Conservation (phyloP, 1,284 basidiomycete genomes). For the Sanguinoderma infundibulare region DNA sequence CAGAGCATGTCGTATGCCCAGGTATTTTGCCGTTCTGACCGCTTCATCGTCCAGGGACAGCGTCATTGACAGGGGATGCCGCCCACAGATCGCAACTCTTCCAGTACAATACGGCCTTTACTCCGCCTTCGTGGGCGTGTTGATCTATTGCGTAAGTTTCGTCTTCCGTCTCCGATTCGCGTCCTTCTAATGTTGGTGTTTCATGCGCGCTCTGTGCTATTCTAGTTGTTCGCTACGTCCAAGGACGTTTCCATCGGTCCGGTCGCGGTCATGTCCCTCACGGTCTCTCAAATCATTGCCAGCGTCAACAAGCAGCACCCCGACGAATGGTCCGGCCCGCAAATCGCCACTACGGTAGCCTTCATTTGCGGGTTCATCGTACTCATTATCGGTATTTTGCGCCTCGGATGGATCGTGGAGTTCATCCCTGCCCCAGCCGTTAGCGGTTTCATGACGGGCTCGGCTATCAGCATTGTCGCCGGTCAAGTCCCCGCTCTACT, state of each 20-base stretch:
- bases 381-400: conserved; percentile 90
- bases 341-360: conserved; percentile 87
- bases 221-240: conserved; percentile 87
- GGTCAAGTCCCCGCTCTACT: conserved; percentile 88
- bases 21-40: conserved; percentile 39
- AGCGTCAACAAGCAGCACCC: conserved; percentile 61
- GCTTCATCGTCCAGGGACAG: conserved; percentile 12
- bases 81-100: conserved; percentile 79
- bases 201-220: not conserved
- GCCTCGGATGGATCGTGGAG: conserved; percentile 95
- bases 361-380: conserved; percentile 93
- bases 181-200: not conserved
- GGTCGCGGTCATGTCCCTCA: conserved; percentile 96
- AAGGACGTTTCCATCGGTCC: conserved; percentile 97
- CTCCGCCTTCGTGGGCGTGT: conserved; percentile 91
- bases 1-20: conserved; percentile 86
- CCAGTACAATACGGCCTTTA: conserved; percentile 92
- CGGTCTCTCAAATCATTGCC: conserved; percentile 83
- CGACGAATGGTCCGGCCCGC: conserved; percentile 60
- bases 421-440: conserved; percentile 94
- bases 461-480: conserved; percentile 85
- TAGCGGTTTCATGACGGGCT: conserved; percentile 92
- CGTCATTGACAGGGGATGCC: conserved; percentile 22
- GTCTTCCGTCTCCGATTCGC: not conserved
- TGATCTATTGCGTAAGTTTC: conserved; percentile 74